Evolutionary conservation across 2,329 filamentous ascomycete genomes (phyloP).

Genomic region (Fusarium hainanense): DNA sequence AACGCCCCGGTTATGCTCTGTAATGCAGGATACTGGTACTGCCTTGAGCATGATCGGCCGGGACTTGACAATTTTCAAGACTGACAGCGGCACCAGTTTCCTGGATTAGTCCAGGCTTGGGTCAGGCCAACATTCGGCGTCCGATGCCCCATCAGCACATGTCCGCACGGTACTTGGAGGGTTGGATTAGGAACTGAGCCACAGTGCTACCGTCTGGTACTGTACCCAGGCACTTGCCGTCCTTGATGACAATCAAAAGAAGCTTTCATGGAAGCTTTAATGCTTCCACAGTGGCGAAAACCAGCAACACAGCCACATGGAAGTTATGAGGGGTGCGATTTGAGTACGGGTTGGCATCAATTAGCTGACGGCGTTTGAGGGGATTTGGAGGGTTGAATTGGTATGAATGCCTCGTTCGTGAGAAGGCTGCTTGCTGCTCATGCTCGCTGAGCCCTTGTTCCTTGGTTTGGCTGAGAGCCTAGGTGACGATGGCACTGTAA

Average conservation of each 20-base stretch:
- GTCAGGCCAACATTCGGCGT: conserved; percentile 30
- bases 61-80: conserved; percentile 27
- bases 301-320: conserved; percentile 6
- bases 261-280: conserved; percentile 28
- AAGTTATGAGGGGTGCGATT: not conserved
- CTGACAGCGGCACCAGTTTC: conserved; percentile 25
- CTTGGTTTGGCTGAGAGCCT: conserved; percentile 1
- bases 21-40: conserved; percentile 10
- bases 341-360: not conserved
- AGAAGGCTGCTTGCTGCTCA: not conserved
- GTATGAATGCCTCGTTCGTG: not conserved
- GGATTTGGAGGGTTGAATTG: not conserved
- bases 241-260: not conserved
- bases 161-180: conserved; percentile 3
- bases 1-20: conserved; percentile 10
- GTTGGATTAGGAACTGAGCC: not conserved
- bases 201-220: not conserved
- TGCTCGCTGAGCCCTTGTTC: conserved; percentile 7
- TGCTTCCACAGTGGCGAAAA: conserved; percentile 14
- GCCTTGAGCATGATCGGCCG: conserved; percentile 24
- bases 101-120: conserved; percentile 19
- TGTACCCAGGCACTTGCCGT: not conserved
- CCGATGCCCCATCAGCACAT: conserved; percentile 9
- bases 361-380: not conserved
- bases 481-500: not conserved